Percentiles rank a stretch among this genome's conserved stretches.
Conservation (phyloP, 305 asterid species). For the Ilex paraguariensis region DNA sequence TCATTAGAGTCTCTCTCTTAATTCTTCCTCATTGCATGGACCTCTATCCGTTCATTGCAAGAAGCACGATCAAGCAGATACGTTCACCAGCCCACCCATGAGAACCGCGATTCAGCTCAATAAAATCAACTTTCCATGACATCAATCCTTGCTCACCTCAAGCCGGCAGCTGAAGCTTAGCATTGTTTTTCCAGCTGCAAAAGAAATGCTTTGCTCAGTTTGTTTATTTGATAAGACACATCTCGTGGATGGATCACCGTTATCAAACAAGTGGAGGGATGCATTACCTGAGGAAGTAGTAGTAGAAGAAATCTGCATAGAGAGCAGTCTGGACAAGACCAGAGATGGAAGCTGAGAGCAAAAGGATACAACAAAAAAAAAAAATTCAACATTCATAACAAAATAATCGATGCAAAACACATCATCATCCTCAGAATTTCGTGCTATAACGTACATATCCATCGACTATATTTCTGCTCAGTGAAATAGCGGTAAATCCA, state of each 20-base stretch:
- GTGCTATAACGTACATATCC: slow-evolving; percentile 56
- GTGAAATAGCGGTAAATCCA: slow-evolving; percentile 95
- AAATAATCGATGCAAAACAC: slow-evolving; percentile 6
- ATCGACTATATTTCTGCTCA: slow-evolving; percentile 51
- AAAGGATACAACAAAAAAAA: slow-evolving; percentile 9
- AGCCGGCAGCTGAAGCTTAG: slow-evolving; percentile 64
- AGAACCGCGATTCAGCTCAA: neutral
- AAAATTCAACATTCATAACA: neutral
- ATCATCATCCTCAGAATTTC: slow-evolving; percentile 4
- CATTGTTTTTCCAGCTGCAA: slow-evolving; percentile 78
- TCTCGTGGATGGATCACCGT: neutral
- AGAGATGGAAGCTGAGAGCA: slow-evolving; percentile 49
- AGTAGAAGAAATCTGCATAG: slow-evolving; percentile 85
- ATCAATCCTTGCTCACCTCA: slow-evolving; percentile 25
- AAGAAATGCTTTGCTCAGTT: slow-evolving; percentile 2
- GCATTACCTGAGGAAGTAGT: slow-evolving; percentile 66
- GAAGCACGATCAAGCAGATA: no score
- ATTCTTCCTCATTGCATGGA: no score
- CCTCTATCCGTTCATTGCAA: neutral
- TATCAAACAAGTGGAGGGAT: slow-evolving; percentile 7
- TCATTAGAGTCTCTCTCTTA: no score
- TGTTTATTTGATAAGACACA: slow-evolving; percentile 5
- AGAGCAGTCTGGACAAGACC: slow-evolving; percentile 76
- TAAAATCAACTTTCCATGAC: neutral
- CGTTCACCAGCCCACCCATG: neutral